Evolutionary conservation across 192 early-diverging fungal genomes (phyloP), one percentile per base, ranked within the genome.

Genomic region (Podochytrium sp.): DNA sequence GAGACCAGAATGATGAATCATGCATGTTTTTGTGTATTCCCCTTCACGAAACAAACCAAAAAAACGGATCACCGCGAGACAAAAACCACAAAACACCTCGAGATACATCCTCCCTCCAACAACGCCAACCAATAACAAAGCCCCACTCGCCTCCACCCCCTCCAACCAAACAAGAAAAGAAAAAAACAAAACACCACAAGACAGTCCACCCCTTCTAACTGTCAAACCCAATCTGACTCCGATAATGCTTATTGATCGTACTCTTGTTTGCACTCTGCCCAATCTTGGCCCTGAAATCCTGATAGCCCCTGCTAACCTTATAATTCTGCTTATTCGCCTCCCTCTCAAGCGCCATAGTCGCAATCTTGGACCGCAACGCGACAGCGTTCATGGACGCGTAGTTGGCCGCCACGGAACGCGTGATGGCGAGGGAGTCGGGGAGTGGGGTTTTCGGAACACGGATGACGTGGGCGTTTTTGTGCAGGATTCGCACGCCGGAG

Each of bases 401-500:
- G 64, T 65, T 64, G 1, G 62, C 74, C 34, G 74, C 74, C 10
- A 65, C 62, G 1, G 47, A 30, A 23, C 63, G 61, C 3, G 64
- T 65, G 62, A 75, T 75, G 34, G 61, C 74, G 18, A 75, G 63
- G 23, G 63, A 53, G 10, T 75, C 64, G 23, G 72, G 64, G 30
- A 65, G 63, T 14, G 55, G 52, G n/a, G 14, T 40, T 58, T 65
- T 58, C 4, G 74, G 64, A 23, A 38, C 29, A 23, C 64, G 74
- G 6, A 35, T 58, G 7, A 53, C 53, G 55, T 75, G 61, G 3
- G 62, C 74, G 23, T 75, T 30, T n/a, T 41, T 40, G 74, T 75
- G 34, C 35, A 75, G 55, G 29, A 75, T 55, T 12, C 5, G 25
- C 23, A 42, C 23, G 34, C 98, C 98, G 33, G 80, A 91, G 23